Base-by-base conservation (phyloP, 2,329 filamentous ascomycete genomes). In the Aspergillaceae sp. region DNA sequence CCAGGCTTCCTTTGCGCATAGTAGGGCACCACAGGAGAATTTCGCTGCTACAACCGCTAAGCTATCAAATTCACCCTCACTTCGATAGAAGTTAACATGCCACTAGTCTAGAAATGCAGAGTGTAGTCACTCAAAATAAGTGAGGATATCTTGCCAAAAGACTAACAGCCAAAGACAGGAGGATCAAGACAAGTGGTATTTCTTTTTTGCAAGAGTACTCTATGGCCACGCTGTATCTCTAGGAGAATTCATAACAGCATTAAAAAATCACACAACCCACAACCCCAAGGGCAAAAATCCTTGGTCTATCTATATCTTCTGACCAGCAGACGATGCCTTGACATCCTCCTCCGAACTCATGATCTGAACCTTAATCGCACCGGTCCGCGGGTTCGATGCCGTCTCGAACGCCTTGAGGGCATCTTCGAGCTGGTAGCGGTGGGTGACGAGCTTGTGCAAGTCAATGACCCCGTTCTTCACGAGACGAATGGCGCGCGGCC, bases 311-410 rank as follows among this genome's bases (percentile, higher is more conserved):
- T 51, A 64, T 32, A 57, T 44, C 47, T 56, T 57, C 54, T 60
- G 54, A 40, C 55, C 58, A 52, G 59, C 60, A 44, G 54, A 58
- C 46, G 60, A 63, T 44, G 59, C 59, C 54, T 61, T 59, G 32
- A 68, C 60, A 50, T 68, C 65, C 48, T 67, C 66, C 50, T 63
- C 62, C 7, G 60, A 65, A 50, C 66, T 68, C 64, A 69, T 87
- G 61, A 96, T 96, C 77, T 89, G 86, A 50, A 96, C 90, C 77
- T 97, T 97, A 70, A 97, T 96, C n/a, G 90, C 88, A 5, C 91
- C 90, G 43, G 86, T 94, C 75, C 85, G 89, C 35, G 88, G 84
- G 68, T 96, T 82, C 6, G 86, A 81, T 19, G 90, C 88, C 36
- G 87, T 92, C 72, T 89, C 82, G 67, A 97, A 97, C 5, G 91